Evolutionary conservation across 2,329 filamentous ascomycete genomes (phyloP).

Genomic region (Microsporum canis): DNA sequence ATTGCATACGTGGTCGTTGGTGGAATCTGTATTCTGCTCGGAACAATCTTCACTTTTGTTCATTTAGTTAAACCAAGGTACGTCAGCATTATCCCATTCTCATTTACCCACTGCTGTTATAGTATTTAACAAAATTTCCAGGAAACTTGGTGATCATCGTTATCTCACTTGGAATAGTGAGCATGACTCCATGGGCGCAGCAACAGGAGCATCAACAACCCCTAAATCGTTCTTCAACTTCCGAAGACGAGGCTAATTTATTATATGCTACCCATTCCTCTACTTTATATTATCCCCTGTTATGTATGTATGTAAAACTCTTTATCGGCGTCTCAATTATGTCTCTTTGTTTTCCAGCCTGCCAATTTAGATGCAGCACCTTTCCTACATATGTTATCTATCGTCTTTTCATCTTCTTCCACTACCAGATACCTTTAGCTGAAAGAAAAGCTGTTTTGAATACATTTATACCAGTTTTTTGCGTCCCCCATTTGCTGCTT

Average conservation of each 20-base stretch:
- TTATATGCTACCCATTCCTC: not conserved
- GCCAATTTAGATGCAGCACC: not conserved
- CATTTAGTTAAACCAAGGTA: conserved; percentile 86
- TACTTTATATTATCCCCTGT: not conserved
- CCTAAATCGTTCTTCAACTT: conserved; percentile 27
- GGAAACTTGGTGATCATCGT: conserved; percentile 95
- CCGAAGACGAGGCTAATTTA: conserved; percentile 3
- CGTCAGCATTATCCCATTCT: conserved; percentile 18
- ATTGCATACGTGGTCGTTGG: conserved; percentile 94
- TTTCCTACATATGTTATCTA: not conserved
- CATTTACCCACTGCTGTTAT: not conserved
- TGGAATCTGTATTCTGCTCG: conserved; percentile 81
- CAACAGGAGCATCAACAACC: conserved; percentile 35
- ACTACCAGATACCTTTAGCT: not conserved
- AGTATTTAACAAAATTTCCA: conserved; percentile 26
- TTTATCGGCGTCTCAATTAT: not conserved
- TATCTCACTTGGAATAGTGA: conserved; percentile 93
- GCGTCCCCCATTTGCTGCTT: not conserved
- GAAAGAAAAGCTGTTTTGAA: not conserved
- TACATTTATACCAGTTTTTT: not conserved
- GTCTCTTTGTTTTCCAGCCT: not conserved
- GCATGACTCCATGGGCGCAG: conserved; percentile 40
- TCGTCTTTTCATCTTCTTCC: not conserved
- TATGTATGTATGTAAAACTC: conserved; percentile 1
- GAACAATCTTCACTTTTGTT: conserved; percentile 75